A percentile compares a stretch with the other conserved stretches of the same genome.
phyloP scores from a whole-genome alignment of 129 eudicot genomes.

The Daucus carota region DNA sequence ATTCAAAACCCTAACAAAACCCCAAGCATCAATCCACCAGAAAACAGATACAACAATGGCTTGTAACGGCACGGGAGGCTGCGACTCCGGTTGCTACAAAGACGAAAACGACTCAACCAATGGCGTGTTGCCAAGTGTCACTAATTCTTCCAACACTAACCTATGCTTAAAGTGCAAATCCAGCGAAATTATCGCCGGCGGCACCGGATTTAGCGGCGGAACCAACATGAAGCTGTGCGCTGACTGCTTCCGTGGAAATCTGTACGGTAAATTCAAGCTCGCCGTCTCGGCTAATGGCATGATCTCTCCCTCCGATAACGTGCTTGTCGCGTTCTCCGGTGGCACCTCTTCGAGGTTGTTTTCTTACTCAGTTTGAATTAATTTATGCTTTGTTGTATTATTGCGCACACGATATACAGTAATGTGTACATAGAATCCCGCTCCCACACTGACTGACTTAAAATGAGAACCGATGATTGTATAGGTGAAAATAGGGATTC shows the following conservation, averaged over 20 bases:
- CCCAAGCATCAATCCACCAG: neutral
- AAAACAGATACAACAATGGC: conserved; percentile 27
- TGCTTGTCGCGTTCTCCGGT: conserved; percentile 96
- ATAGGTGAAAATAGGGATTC: neutral
- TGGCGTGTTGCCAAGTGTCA: neutral
- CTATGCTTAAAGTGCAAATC: conserved; percentile 76
- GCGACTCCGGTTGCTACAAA: conserved; percentile 52
- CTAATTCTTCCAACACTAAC: conserved; percentile 7
- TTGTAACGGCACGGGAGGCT: conserved; percentile 35
- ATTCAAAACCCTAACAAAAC: conserved; percentile 16
- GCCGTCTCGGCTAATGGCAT: conserved; percentile 81
- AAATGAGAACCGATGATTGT: neutral
- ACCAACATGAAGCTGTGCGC: conserved; percentile 48
- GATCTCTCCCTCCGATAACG: conserved; percentile 86
- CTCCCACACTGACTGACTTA: too few species aligned
- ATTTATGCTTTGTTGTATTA: neutral
- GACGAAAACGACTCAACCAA: conserved; percentile 18
- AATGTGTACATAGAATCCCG: too few species aligned
- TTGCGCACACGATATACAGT: neutral
- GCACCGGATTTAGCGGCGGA: conserved; percentile 34
- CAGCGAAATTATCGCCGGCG: conserved; percentile 42
- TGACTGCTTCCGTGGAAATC: conserved; percentile 70
- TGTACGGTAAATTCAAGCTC: conserved; percentile 79
- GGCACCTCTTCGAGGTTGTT: conserved; percentile 75
- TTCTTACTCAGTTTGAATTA: neutral